phyloP scores from a whole-genome alignment of 805 yeast species.

The Monosporozyma solicola region DNA sequence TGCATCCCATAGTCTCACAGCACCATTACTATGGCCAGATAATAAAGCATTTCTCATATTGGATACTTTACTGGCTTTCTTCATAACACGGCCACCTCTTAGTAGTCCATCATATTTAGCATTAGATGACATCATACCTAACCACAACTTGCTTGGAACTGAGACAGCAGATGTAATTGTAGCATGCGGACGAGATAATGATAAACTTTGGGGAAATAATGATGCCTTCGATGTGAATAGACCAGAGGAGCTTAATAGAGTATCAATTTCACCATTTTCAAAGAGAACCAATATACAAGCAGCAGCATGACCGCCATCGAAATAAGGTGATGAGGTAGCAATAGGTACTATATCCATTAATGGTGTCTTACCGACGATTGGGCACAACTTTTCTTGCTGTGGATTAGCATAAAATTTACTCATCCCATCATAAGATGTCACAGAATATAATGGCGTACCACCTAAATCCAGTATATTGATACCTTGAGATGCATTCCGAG shows the following conservation, averaged over 20 bases:
- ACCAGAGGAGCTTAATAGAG: conserved; percentile 52
- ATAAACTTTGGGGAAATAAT: conserved; percentile 70
- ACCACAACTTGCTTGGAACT: conserved; percentile 63
- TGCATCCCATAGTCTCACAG: conserved; percentile 75
- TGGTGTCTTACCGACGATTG: conserved; percentile 40
- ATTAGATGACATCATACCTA: conserved; percentile 50
- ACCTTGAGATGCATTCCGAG: conserved; percentile 33
- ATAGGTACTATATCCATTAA: conserved; percentile 44
- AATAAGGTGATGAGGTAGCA: conserved; percentile 61
- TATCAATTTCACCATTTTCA: conserved; percentile 56
- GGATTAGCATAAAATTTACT: conserved; percentile 63
- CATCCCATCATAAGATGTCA: conserved; percentile 80
- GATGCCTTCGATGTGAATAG: conserved; percentile 42
- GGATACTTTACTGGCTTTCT: conserved; percentile 38
- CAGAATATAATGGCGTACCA: conserved; percentile 62
- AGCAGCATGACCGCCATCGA: conserved; percentile 75
- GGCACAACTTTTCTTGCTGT: conserved; percentile 45
- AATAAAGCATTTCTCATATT: conserved; percentile 54
- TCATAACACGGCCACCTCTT: conserved; percentile 66
- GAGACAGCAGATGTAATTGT: conserved; percentile 46
- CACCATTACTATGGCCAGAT: conserved; percentile 83
- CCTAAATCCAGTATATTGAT: conserved; percentile 67
- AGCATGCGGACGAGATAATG: conserved; percentile 69
- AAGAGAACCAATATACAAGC: conserved; percentile 47
- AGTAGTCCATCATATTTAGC: conserved; percentile 38